Base-by-base conservation (phyloP, 2,329 filamentous ascomycete species). In the Phaeosphaeria sp. region DNA sequence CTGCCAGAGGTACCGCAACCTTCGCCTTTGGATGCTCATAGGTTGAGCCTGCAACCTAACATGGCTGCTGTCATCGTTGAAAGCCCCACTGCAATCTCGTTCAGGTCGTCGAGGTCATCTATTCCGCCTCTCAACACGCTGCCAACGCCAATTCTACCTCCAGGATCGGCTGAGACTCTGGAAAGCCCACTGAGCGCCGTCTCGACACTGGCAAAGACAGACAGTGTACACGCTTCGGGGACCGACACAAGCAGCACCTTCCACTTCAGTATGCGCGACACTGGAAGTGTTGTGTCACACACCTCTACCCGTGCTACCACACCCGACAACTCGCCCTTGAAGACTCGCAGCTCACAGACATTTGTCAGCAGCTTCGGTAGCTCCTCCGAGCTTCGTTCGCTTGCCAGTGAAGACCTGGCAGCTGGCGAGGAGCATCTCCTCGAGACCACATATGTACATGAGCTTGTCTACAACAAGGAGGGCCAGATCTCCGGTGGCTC, bases 401-500 rank as follows among this genome's bases (percentile, higher is more conserved):
- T 86, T 1, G 80, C 87, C n/a, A 87, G 84, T 3, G 92, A 96
- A 54, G 92, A 94, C 56, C 82, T 85, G 13, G 89, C 92, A 36
- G 93, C 96, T 49, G 87, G 89, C 0, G 94, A 97, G 74, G 89
- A 87, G 4, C 90, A 89, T 69, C 81, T 97, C n/a, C 81, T 97
- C n/a, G 91, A 93, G 74, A 96, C 91, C 78, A 97, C 93, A 0
- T 97, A 87, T 71, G 92, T 92, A 0, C 91, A 97, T 71, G 94
- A 99, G 74, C 84, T 99, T 48, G 88, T 97, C 71, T 90, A 91
- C 75, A 97, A 96, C 80, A 96, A 96, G 76, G 94, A 98, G 66
- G 93, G 94, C 1, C 91, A 96, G 61, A 89, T 99, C n/a, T 91
- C 91, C 43, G 95, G 95, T 47, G 95, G 95, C 15, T 96, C 93